phyloP scores from a whole-genome alignment of 495 filamentous ascomycete genomes.

The Pyrenopolyporus hunteri region DNA sequence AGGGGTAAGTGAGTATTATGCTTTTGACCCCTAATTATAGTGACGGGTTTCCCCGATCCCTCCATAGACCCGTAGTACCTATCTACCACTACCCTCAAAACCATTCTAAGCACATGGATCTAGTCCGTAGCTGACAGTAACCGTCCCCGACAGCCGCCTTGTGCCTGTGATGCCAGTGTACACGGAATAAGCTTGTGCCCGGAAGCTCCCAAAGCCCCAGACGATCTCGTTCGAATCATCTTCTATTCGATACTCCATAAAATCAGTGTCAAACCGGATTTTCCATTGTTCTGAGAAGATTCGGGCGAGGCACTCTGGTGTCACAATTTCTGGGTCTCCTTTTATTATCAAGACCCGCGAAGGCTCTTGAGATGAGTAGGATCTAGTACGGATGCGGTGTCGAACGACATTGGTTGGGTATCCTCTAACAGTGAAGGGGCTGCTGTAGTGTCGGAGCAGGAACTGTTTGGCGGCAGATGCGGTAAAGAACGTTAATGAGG shows the following conservation, averaged over 20 bases:
- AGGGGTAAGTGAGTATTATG: too few species aligned
- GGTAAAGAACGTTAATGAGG: constrained; percentile 47
- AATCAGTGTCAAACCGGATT: constrained; percentile 12
- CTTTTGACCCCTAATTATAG: too few species aligned
- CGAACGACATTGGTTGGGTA: constrained; percentile 1
- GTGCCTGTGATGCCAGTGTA: not conserved
- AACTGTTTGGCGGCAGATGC: constrained; percentile 29
- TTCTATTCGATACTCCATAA: not conserved
- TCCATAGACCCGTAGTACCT: not conserved
- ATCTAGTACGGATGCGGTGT: constrained; percentile 4
- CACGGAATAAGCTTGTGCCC: constrained; percentile 14
- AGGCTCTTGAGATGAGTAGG: not conserved
- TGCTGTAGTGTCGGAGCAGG: not conserved
- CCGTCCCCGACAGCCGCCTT: not conserved
- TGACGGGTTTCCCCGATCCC: not conserved
- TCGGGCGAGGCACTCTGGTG: not conserved
- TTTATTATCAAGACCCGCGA: constrained; percentile 27
- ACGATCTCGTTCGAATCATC: constrained; percentile 8
- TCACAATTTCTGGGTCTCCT: constrained; percentile 18
- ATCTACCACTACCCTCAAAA: not conserved
- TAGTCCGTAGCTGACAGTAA: not conserved
- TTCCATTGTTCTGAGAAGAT: not conserved
- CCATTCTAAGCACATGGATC: constrained; percentile 12
- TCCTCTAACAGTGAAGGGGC: constrained; percentile 7
- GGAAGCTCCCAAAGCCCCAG: constrained; percentile 31